These are phyloP conservation scores for Amanita rimosa DNA, from an alignment of 768 basidiomycete genomes.

Conservation along the genomic window DNA sequence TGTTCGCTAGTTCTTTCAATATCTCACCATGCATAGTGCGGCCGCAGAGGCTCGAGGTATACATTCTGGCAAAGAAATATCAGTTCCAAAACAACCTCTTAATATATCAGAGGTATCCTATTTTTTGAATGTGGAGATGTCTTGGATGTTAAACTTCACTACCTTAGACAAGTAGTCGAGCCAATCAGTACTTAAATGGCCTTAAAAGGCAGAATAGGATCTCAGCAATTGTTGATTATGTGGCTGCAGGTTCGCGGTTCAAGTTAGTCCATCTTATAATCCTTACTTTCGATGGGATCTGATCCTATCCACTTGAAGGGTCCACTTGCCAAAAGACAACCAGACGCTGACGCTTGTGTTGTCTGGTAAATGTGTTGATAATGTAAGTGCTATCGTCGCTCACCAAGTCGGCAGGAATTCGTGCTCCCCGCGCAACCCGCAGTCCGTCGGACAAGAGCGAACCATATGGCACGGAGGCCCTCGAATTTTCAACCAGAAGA, in stretches of 20 bases:
- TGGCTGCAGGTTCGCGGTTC: slow-evolving; percentile 90
- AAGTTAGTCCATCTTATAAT: slow-evolving; percentile 40
- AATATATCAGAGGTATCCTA: slow-evolving; percentile 80
- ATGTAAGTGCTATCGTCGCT: neutral
- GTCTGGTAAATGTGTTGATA: slow-evolving; percentile 37
- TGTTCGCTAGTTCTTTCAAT: neutral
- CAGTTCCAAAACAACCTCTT: slow-evolving; percentile 67
- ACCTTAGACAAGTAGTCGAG: slow-evolving; percentile 52
- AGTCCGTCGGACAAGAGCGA: slow-evolving; percentile 77
- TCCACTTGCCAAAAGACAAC: slow-evolving; percentile 85
- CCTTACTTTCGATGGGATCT: neutral
- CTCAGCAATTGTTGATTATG: slow-evolving; percentile 84
- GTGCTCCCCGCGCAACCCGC: slow-evolving; percentile 81
- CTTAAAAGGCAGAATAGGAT: slow-evolving; percentile 87
- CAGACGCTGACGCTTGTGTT: slow-evolving; percentile 90
- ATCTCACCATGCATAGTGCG: slow-evolving; percentile 37
- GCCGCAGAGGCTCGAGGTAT: slow-evolving; percentile 69
- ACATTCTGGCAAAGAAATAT: slow-evolving; percentile 85
- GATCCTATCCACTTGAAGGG: slow-evolving; percentile 27
- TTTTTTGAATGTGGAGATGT: neutral
- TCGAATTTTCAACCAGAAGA: slow-evolving; percentile 64
- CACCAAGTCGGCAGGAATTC: slow-evolving; percentile 50
- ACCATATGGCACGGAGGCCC: slow-evolving; percentile 76
- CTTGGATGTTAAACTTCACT: slow-evolving; percentile 2
- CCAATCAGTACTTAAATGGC: slow-evolving; percentile 77